phyloP scores from a whole-genome alignment of 805 yeast genomes.

The Brettanomyces sp. region DNA sequence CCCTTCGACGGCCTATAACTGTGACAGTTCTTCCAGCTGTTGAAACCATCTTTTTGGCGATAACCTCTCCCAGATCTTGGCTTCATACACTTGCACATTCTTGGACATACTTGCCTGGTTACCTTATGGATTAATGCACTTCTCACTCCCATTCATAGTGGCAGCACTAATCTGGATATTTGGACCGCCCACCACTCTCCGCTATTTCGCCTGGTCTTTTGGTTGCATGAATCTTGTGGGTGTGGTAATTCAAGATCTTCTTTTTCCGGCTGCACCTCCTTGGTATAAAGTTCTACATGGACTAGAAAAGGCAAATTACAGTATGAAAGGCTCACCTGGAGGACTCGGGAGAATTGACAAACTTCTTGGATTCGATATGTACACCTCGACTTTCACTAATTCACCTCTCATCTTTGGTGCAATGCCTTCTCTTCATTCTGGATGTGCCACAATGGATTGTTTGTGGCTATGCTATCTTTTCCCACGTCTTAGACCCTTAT shows the following conservation, averaged over 20 bases:
- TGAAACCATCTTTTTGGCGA: constrained; percentile 93
- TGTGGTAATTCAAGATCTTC: constrained; percentile 61
- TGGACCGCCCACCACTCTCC: constrained; percentile 83
- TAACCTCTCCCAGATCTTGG: constrained; percentile 75
- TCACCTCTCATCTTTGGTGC: constrained; percentile 89
- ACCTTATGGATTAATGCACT: constrained; percentile 89
- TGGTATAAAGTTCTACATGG: constrained; percentile 89
- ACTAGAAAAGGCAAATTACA: constrained; percentile 79
- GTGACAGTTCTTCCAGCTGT: constrained; percentile 88
- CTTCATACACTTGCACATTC: constrained; percentile 56
- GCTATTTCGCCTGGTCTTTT: constrained; percentile 84
- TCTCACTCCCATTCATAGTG: constrained; percentile 81
- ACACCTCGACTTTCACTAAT: constrained; percentile 70
- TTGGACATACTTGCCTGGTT: constrained; percentile 86
- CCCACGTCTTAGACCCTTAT: constrained; percentile 57
- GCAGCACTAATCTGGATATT: constrained; percentile 71
- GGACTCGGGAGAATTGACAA: constrained; percentile 84
- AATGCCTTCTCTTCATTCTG: constrained; percentile 77
- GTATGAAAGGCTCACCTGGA: constrained; percentile 92
- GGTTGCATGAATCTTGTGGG: constrained; percentile 91
- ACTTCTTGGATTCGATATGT: constrained; percentile 70
- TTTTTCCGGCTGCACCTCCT: constrained; percentile 94
- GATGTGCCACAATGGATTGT: constrained; percentile 90
- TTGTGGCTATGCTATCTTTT: constrained; percentile 76
- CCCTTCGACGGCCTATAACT: constrained; percentile 74